These are phyloP conservation scores for Epichloe typhina DNA, from an alignment of 2,329 filamentous ascomycete species.

Conservation along the genomic window DNA sequence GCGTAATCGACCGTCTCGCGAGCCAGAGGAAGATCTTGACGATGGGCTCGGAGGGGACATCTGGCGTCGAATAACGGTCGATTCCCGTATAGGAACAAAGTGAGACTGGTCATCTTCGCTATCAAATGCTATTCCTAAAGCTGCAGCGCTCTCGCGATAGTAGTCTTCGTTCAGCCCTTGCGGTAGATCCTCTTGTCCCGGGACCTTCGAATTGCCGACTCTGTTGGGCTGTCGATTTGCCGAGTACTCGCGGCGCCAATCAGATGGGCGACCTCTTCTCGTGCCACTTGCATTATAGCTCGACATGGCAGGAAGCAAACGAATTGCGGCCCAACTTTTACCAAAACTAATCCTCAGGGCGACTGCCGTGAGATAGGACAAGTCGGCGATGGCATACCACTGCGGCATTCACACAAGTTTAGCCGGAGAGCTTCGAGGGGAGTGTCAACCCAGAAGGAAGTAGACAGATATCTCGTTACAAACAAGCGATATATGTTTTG, in stretches of 20 bases:
- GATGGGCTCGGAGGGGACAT: background rate
- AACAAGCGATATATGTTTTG: no score
- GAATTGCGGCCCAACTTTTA: background rate
- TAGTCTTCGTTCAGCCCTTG: conserved; percentile 2
- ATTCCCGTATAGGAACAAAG: background rate
- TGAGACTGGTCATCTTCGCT: background rate
- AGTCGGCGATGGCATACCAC: background rate
- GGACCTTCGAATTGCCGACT: background rate
- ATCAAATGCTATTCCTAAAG: background rate
- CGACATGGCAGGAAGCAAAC: background rate
- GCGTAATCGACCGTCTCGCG: conserved; percentile 10
- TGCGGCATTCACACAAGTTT: no score
- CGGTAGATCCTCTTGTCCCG: background rate
- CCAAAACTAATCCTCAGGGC: background rate
- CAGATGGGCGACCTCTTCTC: background rate
- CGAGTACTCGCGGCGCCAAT: background rate
- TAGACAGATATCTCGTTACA: background rate
- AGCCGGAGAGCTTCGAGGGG: no score
- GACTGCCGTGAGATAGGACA: background rate
- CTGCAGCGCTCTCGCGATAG: conserved; percentile 2
- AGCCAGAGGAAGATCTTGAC: conserved; percentile 15
- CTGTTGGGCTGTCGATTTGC: background rate
- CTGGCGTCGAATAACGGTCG: background rate
- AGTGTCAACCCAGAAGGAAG: background rate
- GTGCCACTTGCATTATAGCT: background rate